A percentile compares a stretch with the other conserved stretches of the same genome.
phyloP scores from a whole-genome alignment of 768 basidiomycete genomes.

The Hysterangium stoloniferum region DNA sequence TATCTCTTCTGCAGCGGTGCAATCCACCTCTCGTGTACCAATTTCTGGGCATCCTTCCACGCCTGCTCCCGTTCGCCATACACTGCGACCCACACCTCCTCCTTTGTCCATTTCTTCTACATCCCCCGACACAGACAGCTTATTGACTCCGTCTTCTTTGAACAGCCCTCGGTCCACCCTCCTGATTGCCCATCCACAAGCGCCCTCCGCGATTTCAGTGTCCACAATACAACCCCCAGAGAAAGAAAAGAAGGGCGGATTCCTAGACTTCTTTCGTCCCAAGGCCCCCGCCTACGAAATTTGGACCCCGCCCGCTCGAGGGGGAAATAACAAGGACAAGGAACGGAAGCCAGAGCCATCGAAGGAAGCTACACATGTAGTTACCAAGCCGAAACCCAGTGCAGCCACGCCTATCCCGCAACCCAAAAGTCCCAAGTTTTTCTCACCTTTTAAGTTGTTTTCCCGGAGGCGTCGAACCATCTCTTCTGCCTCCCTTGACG shows the following conservation, averaged over 20 bases:
- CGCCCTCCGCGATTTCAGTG: constrained; percentile 30
- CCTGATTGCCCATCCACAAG: constrained; percentile 28
- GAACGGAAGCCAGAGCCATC: background rate
- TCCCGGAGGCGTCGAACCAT: constrained; percentile 57
- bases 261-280: constrained; percentile 32
- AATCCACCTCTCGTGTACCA: constrained; percentile 23
- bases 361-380: constrained; percentile 19
- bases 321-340: constrained; percentile 7
- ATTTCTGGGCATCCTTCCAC: constrained; percentile 25
- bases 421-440: constrained; percentile 10
- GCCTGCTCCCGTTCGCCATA: constrained; percentile 23
- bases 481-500: constrained; percentile 70
- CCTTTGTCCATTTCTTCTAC: constrained; percentile 39
- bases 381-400: constrained; percentile 17
- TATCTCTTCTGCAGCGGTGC: background rate
- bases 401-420: background rate
- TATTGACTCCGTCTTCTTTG: constrained; percentile 60
- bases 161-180: constrained; percentile 28
- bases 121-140: constrained; percentile 31
- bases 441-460: constrained; percentile 53
- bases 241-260: constrained; percentile 23
- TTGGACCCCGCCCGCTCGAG: constrained; percentile 7
- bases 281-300: constrained; percentile 12
- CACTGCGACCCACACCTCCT: constrained; percentile 19
- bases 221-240: constrained; percentile 26